Evolutionary conservation across 148 eudicot genomes (phyloP).

Genomic region (Limonium bicolor): DNA sequence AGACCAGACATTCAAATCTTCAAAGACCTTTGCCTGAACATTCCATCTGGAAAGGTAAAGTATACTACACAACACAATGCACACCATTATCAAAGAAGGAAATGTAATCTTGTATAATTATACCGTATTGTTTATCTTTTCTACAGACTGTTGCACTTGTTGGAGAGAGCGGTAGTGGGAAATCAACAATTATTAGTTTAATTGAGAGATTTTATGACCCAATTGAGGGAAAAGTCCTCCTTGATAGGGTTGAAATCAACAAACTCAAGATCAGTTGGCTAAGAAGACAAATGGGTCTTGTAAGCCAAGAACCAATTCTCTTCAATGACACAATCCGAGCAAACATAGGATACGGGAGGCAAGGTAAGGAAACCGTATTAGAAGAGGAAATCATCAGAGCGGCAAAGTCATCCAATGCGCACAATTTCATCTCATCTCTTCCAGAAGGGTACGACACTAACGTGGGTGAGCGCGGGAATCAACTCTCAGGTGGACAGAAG

Average conservation of each 20-base stretch:
- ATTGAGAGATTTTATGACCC: constrained; percentile 9
- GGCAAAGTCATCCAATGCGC: constrained; percentile 1
- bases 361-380: not conserved
- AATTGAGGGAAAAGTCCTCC: not conserved
- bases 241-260: constrained; percentile 2
- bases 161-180: constrained; percentile 5
- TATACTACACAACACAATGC: not conserved
- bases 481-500: constrained; percentile 10
- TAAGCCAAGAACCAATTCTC: constrained; percentile 8
- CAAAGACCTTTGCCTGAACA: constrained; percentile 44
- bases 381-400: constrained; percentile 1
- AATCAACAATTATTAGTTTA: constrained; percentile 1
- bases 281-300: constrained; percentile 7
- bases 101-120: not conserved
- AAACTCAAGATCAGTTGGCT: constrained; percentile 3
- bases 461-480: constrained; percentile 6
- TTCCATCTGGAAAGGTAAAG: constrained; percentile 68
- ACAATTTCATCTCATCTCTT: constrained; percentile 1
- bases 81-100: not conserved
- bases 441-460: not conserved
- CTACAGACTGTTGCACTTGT: constrained; percentile 16
- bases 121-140: not conserved
- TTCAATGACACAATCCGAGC: constrained; percentile 3
- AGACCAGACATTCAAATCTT: constrained; percentile 72
- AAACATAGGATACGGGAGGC: constrained; percentile 8